Evolutionary conservation across 768 basidiomycete species (phyloP).

Genomic region (Collybia nuda): DNA sequence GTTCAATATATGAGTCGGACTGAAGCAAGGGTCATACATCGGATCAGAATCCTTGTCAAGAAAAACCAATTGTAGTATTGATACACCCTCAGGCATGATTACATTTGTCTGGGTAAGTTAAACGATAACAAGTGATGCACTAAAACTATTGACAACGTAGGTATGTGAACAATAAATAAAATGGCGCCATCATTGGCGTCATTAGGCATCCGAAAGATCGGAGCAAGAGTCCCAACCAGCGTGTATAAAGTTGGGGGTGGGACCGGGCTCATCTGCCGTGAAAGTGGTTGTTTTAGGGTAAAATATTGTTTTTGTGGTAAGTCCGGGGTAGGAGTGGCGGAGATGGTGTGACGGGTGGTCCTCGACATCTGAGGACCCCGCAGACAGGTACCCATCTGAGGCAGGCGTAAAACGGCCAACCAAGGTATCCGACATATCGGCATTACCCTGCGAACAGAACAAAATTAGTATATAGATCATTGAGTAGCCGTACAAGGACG

Average conservation of each 20-base stretch:
- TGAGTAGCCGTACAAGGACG: not conserved
- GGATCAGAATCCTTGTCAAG: too few relatives aligned
- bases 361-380: slow-evolving; percentile 15
- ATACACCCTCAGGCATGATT: not conserved
- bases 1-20: too few relatives aligned
- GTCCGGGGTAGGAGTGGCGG: slow-evolving; percentile 16
- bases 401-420: slow-evolving; percentile 11
- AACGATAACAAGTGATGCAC: slow-evolving; percentile 1
- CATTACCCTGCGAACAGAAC: not conserved
- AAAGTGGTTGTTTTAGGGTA: slow-evolving; percentile 37
- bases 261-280: slow-evolving; percentile 32
- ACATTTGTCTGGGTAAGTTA: not conserved
- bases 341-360: slow-evolving; percentile 7
- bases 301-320: slow-evolving; percentile 7
- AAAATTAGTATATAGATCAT: not conserved
- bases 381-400: slow-evolving; percentile 6
- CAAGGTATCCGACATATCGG: not conserved
- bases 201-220: slow-evolving; percentile 29
- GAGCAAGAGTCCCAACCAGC: slow-evolving; percentile 60
- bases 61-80: too few relatives aligned
- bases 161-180: slow-evolving; percentile 2
- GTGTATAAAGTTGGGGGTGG: slow-evolving; percentile 50
- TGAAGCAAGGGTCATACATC: too few relatives aligned
- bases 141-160: too few relatives aligned
- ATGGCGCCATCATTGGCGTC: not conserved